Base-by-base conservation (phyloP, 129 eudicot species). In the Oenanthe sinensis region DNA sequence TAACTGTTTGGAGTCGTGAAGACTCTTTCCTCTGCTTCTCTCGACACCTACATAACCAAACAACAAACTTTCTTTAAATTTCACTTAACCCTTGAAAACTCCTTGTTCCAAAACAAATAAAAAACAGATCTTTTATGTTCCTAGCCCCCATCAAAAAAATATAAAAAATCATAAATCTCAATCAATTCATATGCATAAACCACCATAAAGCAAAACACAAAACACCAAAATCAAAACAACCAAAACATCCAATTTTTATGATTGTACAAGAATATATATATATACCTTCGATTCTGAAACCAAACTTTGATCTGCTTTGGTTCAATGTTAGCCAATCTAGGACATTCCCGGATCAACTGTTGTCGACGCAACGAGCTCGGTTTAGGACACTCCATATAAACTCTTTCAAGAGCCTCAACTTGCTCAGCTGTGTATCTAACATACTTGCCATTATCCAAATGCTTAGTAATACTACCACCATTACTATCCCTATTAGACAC, bases 281-380 rank as follows among this genome's bases (percentile, higher is more conserved):
- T 63, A 74, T 49, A 92, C 98, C 98, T 92, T 76, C 98, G 89
- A 78, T 92, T 92, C 71, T 92, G 98, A 77, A 92, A 92, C 98
- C 98, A 92, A 60, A 92, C 98, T 92, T 92, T 92, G 84, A 92
- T 92, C 84, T 92, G 98, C 78, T 92, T 92, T 30, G 98, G 96
- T 62, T 92, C 98, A 74, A 92, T 88, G 84, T 92, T 92, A 60
- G 98, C 86, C 44, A 92, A 82, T 84, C 89, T 90, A 60, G 93
- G 98, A 80, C 93, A 92, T 48, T 92, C 98, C 46, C 98, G 80
- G 71, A 92, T 86, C 87, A 92, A 85, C 58, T 92, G 98, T 80
- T 92, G 98, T 16, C 98, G 82, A 71, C 93, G 88, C 40, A 90
- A 77, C 70, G 98, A 92, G 84, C 91, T 92, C 12, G 98, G 98